phyloP scores from a whole-genome alignment of 176 grass and related monocot species.

The Cenchrus americanus region DNA sequence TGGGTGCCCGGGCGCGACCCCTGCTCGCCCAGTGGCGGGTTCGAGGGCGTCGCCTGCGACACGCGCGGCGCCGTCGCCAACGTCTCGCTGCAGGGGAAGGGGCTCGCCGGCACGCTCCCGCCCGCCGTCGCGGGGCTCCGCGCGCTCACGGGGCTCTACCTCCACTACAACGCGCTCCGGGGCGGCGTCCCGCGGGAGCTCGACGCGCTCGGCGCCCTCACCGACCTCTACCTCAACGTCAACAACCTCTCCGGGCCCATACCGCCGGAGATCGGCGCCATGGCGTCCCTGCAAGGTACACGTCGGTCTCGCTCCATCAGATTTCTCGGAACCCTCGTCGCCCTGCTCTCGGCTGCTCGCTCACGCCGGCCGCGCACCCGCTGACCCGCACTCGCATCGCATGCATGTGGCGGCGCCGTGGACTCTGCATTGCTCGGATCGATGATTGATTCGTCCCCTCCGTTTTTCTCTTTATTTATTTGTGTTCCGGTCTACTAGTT shows the following conservation, averaged over 20 bases:
- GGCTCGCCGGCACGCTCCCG: constrained; percentile 72
- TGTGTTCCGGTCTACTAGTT: not conserved
- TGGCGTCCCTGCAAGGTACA: constrained; percentile 82
- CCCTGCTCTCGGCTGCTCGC: too few relatives aligned
- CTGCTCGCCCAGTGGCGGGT: constrained; percentile 39
- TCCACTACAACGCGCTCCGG: constrained; percentile 83
- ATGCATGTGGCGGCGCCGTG: constrained; percentile 44
- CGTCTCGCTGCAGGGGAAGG: constrained; percentile 90
- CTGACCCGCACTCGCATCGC: not conserved
- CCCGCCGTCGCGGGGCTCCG: constrained; percentile 65
- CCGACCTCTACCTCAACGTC: constrained; percentile 87
- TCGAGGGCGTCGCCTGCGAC: constrained; percentile 89
- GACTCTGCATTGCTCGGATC: constrained; percentile 22
- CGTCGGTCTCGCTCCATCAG: not conserved
- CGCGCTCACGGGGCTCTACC: constrained; percentile 77
- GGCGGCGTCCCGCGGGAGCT: constrained; percentile 71
- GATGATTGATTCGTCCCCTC: not conserved
- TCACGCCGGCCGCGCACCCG: not conserved
- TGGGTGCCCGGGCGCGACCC: constrained; percentile 72
- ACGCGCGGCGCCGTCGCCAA: constrained; percentile 76
- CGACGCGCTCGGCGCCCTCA: constrained; percentile 49
- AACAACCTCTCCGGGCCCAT: constrained; percentile 79
- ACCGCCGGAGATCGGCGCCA: constrained; percentile 68
- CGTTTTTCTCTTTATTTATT: not conserved
- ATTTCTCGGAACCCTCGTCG: constrained; percentile 40